phyloP scores from a whole-genome alignment of 129 eudicot genomes.

The Chrysanthemum makinoi region DNA sequence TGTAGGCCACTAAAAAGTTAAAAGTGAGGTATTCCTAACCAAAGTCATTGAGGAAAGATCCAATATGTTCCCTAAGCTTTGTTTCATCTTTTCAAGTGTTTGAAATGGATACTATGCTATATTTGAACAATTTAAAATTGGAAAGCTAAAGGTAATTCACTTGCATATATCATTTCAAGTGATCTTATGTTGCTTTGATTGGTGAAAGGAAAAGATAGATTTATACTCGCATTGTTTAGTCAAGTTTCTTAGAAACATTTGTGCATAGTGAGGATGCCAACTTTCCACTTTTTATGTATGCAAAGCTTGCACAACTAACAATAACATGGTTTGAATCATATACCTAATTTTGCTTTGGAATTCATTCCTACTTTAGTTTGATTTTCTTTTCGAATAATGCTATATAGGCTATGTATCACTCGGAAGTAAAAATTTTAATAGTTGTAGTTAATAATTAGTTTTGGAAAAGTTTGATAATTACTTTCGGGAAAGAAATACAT shows the following conservation, averaged over 20 bases:
- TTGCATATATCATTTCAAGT: constrained; percentile 15
- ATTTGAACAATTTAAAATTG: constrained; percentile 14
- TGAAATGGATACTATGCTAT: constrained; percentile 18
- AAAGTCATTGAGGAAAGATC: constrained; percentile 29
- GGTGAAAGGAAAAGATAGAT: constrained; percentile 15
- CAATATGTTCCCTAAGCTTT: constrained; percentile 27
- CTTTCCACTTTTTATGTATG: constrained; percentile 17
- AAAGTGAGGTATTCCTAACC: constrained; percentile 26
- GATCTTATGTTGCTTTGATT: constrained; percentile 19
- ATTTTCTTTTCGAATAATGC: constrained; percentile 1
- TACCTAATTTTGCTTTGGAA: constrained; percentile 26
- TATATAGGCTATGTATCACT: not conserved
- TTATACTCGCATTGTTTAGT: constrained; percentile 22
- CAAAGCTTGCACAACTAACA: constrained; percentile 11
- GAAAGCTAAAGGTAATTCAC: constrained; percentile 29
- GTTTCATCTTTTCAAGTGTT: constrained; percentile 20
- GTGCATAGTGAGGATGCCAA: constrained; percentile 22
- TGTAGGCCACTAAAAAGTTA: constrained; percentile 30
- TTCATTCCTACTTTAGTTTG: constrained; percentile 27
- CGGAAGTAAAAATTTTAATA: no score
- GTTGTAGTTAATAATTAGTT: no score
- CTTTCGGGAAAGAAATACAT: no score
- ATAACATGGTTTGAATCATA: constrained; percentile 23
- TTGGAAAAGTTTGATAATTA: no score
- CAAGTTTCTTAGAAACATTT: constrained; percentile 18